Evolutionary conservation across 2,329 filamentous ascomycete genomes (phyloP).

Genomic region (Triangularia setosa): DNA sequence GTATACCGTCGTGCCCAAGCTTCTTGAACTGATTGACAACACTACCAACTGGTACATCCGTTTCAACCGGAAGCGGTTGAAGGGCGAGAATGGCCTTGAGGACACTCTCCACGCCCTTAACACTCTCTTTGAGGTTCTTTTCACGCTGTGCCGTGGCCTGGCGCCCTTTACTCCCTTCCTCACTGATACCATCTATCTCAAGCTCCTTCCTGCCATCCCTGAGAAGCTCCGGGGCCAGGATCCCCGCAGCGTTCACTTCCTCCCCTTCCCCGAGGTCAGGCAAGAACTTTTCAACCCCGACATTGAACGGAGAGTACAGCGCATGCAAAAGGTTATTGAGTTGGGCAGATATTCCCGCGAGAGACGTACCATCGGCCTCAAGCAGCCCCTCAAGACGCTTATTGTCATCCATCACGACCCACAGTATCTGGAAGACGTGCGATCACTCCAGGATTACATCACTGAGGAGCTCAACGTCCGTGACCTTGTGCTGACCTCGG

Average conservation of each 20-base stretch:
- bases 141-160: conserved; percentile 79
- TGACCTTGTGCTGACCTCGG: conserved; percentile 76
- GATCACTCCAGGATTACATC: conserved; percentile 82
- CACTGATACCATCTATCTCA: conserved; percentile 88
- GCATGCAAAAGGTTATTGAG: conserved; percentile 96
- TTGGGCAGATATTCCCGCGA: conserved; percentile 83
- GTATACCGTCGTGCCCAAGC: conserved; percentile 86
- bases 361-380: conserved; percentile 76
- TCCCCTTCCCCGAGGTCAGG: conserved; percentile 82
- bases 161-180: conserved; percentile 96
- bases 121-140: conserved; percentile 89
- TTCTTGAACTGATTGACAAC: conserved; percentile 83
- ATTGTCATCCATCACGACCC: conserved; percentile 82
- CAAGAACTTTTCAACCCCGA: conserved; percentile 82
- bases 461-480: conserved; percentile 87
- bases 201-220: conserved; percentile 77
- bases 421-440: conserved; percentile 81
- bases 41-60: conserved; percentile 99
- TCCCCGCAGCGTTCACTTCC: conserved; percentile 83
- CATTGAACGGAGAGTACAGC: conserved; percentile 78
- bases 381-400: conserved; percentile 85
- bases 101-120: conserved; percentile 91
- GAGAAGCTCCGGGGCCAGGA: conserved; percentile 65
- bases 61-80: conserved; percentile 86
- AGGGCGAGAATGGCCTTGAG: conserved; percentile 80